Evolutionary conservation across 345 rosid species (phyloP).

Genomic region (Chamaenerion angustifolium): DNA sequence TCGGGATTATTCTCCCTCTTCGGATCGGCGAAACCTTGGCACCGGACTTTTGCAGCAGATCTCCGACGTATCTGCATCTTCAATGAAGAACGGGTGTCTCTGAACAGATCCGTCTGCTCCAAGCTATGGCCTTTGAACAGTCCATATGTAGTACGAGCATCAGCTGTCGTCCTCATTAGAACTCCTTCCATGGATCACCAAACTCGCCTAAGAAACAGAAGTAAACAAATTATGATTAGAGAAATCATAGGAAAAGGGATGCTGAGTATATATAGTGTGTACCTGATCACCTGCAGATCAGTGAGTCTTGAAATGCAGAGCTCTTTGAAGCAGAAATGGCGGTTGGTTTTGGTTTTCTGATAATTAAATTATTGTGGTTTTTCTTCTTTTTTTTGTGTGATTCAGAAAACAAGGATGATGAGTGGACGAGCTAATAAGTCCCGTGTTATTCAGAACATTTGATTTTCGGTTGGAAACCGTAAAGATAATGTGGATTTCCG

Average conservation of each 20-base stretch:
- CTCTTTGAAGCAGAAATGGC: constrained; percentile 24
- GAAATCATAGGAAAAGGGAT: neutral
- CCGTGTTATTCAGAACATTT: too few species aligned
- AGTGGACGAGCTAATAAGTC: constrained; percentile 21
- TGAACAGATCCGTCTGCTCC: constrained; percentile 16
- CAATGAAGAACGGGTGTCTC: constrained; percentile 11
- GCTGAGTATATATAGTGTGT: too few species aligned
- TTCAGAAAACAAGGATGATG: constrained; percentile 11
- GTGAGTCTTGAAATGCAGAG: neutral
- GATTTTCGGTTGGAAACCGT: too few species aligned
- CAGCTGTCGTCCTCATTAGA: constrained; percentile 17
- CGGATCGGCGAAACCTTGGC: constrained; percentile 9
- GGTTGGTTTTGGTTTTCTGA: constrained; percentile 10
- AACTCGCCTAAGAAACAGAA: constrained; percentile 15
- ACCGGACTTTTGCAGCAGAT: constrained; percentile 3
- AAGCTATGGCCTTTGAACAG: constrained; percentile 16
- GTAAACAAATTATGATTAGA: neutral
- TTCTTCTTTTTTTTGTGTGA: neutral
- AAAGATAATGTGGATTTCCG: too few species aligned
- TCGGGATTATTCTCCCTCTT: constrained; percentile 3
- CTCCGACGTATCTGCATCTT: constrained; percentile 10
- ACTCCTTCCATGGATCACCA: constrained; percentile 28
- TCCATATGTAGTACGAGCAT: constrained; percentile 9
- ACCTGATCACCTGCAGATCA: neutral
- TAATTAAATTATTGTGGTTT: neutral